Percentiles rank a stretch among this genome's conserved stretches.
Conservation (phyloP, 148 eudicot species). For the Diospyros lotus region DNA sequence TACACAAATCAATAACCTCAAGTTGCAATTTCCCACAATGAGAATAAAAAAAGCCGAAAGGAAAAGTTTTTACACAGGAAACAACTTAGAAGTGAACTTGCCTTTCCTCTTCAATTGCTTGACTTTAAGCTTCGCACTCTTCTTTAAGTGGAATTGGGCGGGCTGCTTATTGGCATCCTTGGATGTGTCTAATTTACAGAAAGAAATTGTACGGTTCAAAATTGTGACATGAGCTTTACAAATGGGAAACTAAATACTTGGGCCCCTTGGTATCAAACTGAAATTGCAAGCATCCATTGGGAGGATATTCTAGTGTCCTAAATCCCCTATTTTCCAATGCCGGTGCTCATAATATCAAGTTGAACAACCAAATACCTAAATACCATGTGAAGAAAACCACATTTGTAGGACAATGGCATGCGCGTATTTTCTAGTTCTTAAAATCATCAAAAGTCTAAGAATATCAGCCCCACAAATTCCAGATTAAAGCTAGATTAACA, state of each 20-base stretch:
- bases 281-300: not conserved
- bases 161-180: slow-evolving; percentile 38
- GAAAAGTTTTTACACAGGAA: not conserved
- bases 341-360: not conserved
- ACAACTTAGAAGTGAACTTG: slow-evolving; percentile 8
- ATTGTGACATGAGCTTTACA: not conserved
- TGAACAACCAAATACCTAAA: not conserved
- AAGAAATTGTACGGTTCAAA: not conserved
- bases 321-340: too few species aligned
- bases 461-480: too few species aligned
- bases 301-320: not conserved
- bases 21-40: not conserved
- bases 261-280: not conserved
- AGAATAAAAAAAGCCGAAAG: not conserved
- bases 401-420: not conserved
- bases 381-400: not conserved
- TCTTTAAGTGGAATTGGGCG: slow-evolving; percentile 61
- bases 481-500: too few species aligned
- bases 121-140: slow-evolving; percentile 56
- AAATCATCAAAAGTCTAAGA: not conserved
- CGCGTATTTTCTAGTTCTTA: not conserved
- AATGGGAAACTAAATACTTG: too few species aligned
- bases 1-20: not conserved
- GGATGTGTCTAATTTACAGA: slow-evolving; percentile 35
- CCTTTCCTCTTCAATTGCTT: slow-evolving; percentile 57